A percentile compares a stretch with the other conserved stretches of the same genome.
Evolutionary conservation across 306 rosid genomes (phyloP).

Genomic region (Vachellia collinsii): DNA sequence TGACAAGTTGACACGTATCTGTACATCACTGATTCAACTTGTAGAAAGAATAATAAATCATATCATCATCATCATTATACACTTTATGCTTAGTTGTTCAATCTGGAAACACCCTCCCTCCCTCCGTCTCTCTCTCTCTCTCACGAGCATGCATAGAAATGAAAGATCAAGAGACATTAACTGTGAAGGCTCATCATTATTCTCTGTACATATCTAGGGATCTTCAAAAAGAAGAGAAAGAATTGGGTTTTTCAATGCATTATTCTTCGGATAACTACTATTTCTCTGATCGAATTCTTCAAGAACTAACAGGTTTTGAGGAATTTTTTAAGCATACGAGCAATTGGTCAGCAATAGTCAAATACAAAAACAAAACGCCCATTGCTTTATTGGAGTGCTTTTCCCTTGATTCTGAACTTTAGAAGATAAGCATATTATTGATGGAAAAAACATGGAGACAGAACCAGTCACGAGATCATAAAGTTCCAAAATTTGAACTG

Average conservation of each 20-base stretch:
- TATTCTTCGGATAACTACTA: not conserved
- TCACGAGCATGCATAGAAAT: not conserved
- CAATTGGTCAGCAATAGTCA: not conserved
- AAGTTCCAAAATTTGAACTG: slow-evolving; percentile 55
- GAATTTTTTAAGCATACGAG: not conserved
- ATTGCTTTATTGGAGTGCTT: not conserved
- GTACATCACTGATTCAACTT: not conserved
- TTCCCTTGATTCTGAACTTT: not conserved
- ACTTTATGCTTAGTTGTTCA: not conserved
- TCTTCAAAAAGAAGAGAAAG: not conserved
- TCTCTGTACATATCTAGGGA: not conserved
- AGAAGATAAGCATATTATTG: not conserved
- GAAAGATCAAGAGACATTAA: not conserved
- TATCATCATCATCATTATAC: not conserved
- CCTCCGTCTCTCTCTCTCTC: not conserved
- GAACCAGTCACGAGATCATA: slow-evolving; percentile 56
- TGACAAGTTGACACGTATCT: not conserved
- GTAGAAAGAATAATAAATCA: not conserved
- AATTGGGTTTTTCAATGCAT: not conserved
- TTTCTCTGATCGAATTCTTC: not conserved
- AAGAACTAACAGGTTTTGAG: not conserved
- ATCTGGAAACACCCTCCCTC: not conserved
- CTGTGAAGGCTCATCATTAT: not conserved
- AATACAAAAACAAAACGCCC: not conserved
- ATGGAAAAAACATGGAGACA: slow-evolving; percentile 30